Base-by-base conservation (phyloP, 345 rosid genomes). In the Orychophragmus violaceus region DNA sequence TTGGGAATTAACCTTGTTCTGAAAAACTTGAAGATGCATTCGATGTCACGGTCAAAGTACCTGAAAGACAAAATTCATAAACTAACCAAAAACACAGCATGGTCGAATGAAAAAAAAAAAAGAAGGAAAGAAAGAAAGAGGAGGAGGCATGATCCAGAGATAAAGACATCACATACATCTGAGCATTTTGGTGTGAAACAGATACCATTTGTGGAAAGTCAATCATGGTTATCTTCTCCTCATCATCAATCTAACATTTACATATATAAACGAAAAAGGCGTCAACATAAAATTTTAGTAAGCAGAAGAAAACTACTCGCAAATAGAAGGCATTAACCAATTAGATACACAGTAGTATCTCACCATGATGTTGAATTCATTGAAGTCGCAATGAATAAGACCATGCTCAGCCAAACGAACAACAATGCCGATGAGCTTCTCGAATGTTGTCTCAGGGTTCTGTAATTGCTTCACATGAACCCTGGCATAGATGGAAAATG, bases 281-380 rank as follows among this genome's bases (percentile, higher is more conserved):
- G 52, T 35, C 39, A 59, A n/a, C n/a, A 28, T 12, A 18, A 29
- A 35, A 64, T 24, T 22, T 32, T 17, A 32, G 46, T 30, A 58
- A 25, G 62, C 50, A 44, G 36, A 8, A 28, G 19, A 22, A 23
- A n/a, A 52, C 17, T 8, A 25, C 23, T 35, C 64, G 10, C 52
- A 56, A 46, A 60, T 0, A 24, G 29, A 71, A 16, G 53, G 25
- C 14, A 29, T 61, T 39, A 32, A 19, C 46, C 25, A 53, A 18
- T 13, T 30, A 22, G 19, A 46, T 37, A 23, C 44, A 32, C 16
- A 12, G 0, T 21, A 57, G 25, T 58, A 57, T 64, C 79, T 73
- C 82, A 90, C 97, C 97, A 90, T 89, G 35, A 93, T 93, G 81
- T 93, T 93, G 53, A 90, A 93, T 65, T 93, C 98, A 29, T 90